A percentile compares a stretch with the other conserved stretches of the same genome.
Conservation (phyloP, 768 basidiomycete genomes). For the Tephrocybe sp. region DNA sequence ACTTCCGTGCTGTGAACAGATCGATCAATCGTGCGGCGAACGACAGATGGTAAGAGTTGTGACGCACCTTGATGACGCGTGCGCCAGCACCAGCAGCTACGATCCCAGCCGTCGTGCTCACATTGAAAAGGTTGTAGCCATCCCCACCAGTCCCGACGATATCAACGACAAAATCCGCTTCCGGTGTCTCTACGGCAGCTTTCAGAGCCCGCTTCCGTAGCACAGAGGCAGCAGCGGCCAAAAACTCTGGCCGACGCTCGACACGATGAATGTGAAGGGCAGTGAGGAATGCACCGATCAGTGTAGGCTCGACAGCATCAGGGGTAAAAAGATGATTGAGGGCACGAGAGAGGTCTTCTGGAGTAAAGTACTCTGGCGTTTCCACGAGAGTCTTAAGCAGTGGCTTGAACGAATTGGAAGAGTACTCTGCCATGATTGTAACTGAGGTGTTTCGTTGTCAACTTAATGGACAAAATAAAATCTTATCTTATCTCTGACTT, state of each 20-base stretch:
- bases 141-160: conserved; percentile 96
- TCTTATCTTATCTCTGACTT: too few relatives aligned
- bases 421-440: conserved; percentile 21
- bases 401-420: conserved; percentile 61
- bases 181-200: conserved; percentile 54
- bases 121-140: conserved; percentile 95
- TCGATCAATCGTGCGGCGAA: neutral
- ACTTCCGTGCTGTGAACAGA: conserved; percentile 71
- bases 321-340: conserved; percentile 76
- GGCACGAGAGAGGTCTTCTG: conserved; percentile 69
- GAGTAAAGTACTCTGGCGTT: conserved; percentile 79
- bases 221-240: conserved; percentile 78
- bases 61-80: conserved; percentile 81
- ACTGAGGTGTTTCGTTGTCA: too few relatives aligned
- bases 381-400: conserved; percentile 77
- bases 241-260: conserved; percentile 71
- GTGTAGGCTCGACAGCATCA: conserved; percentile 59
- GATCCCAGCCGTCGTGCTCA: conserved; percentile 90
- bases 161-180: conserved; percentile 69
- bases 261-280: conserved; percentile 80
- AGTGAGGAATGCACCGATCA: conserved; percentile 89
- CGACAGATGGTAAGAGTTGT: neutral
- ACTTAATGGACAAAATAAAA: too few relatives aligned
- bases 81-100: conserved; percentile 95
- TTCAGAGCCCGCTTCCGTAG: conserved; percentile 68